Conservation (phyloP, 441 rosid genomes). For the Pelargonium citronellum region DNA sequence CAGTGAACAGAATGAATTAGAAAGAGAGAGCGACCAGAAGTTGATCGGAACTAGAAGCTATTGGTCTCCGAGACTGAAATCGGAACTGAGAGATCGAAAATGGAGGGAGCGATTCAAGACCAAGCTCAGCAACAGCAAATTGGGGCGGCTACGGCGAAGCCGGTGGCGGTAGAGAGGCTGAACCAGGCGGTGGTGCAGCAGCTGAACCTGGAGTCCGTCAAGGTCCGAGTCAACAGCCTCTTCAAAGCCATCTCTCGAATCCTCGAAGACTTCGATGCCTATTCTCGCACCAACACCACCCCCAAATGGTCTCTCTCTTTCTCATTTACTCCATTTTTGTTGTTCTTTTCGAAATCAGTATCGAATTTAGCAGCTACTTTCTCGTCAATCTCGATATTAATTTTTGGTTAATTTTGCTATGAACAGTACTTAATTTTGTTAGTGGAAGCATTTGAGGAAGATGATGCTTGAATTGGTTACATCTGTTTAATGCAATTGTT, state of each 20-base stretch:
- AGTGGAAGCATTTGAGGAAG: neutral
- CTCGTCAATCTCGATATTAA: neutral
- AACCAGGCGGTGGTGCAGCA: constrained; percentile 57
- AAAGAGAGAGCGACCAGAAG: neutral
- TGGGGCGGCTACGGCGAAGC: constrained; percentile 16
- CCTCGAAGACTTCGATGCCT: constrained; percentile 78
- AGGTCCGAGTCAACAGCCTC: constrained; percentile 70
- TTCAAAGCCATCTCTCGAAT: constrained; percentile 78
- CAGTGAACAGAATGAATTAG: neutral
- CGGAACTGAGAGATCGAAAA: constrained; percentile 5
- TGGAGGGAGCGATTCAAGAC: constrained; percentile 48
- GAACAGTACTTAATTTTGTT: neutral
- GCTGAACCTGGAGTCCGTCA: constrained; percentile 70
- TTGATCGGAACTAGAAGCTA: neutral
- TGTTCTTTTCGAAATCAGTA: neutral
- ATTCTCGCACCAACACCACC: constrained; percentile 65
- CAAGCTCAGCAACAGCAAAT: constrained; percentile 41
- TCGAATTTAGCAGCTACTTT: too few relatives aligned
- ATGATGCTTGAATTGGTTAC: too few relatives aligned
- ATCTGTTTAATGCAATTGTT: neutral
- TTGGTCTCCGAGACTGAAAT: neutral
- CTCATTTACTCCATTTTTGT: neutral
- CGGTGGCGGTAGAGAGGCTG: constrained; percentile 49
- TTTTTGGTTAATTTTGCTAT: too few relatives aligned
- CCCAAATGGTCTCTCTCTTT: constrained; percentile 60